A percentile compares a stretch with the other conserved stretches of the same genome.
phyloP scores from a whole-genome alignment of 2,329 filamentous ascomycete genomes.

The Trichoderma harzianum region DNA sequence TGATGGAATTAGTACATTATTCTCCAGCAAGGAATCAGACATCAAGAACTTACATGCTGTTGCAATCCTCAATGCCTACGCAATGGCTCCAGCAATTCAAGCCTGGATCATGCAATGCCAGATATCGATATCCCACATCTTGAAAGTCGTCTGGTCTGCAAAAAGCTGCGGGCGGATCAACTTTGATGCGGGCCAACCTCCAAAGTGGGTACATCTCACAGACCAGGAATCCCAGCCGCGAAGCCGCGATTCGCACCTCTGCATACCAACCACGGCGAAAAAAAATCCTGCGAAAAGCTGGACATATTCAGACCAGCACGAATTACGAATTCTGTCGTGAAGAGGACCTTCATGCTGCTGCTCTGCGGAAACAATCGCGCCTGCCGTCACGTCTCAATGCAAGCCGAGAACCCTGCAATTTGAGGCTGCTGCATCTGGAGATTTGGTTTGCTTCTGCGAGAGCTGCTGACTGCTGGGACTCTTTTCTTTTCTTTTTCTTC shows the following conservation, averaged over 20 bases:
- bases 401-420: slow-evolving; percentile 6
- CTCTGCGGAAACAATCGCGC: background rate
- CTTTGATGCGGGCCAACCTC: slow-evolving; percentile 25
- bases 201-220: background rate
- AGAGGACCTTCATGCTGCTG: background rate
- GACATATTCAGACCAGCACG: background rate
- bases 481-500: background rate
- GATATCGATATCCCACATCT: background rate
- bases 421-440: slow-evolving; percentile 1
- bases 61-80: background rate
- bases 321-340: background rate
- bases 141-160: background rate
- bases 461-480: background rate
- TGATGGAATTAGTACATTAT: background rate
- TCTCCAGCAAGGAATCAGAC: background rate
- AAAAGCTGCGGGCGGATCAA: slow-evolving; percentile 28
- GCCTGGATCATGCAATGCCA: background rate
- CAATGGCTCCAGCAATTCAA: slow-evolving; percentile 11
- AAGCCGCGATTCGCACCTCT: slow-evolving; percentile 12
- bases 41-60: slow-evolving; percentile 1
- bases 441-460: background rate
- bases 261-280: background rate
- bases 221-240: background rate
- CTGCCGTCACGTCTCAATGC: slow-evolving; percentile 1
- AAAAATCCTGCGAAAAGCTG: background rate